Evolutionary conservation across 306 rosid species (phyloP), one percentile per base, ranked within the genome.

Genomic region (Lupinus albus): DNA sequence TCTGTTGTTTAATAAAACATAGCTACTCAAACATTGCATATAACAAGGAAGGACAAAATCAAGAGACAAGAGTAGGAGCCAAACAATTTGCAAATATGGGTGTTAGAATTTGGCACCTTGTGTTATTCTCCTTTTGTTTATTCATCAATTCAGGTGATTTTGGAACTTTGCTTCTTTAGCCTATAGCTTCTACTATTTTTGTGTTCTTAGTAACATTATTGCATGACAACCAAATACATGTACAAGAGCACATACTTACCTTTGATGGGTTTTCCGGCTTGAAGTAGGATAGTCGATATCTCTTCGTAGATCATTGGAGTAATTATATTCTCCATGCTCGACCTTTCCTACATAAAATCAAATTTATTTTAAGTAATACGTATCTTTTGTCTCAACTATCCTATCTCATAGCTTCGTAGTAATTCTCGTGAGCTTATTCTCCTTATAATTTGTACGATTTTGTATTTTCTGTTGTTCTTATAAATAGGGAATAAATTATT

Each of bases 81-180:
- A 60, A n/a, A n/a, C n/a, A n/a, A 57, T 52, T 68, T 68, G 61
- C 67, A 71, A 83, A 81, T 36, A 88, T 90, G 97, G 99, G 76
- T 64, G 68, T 76, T 39, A 52, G 80, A 71, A 72, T 56, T 70
- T 59, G 87, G 79, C 64, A 49, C 72, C 75, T 84, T 47, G 58
- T 81, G 21, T 25, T 88, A 11, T 65, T 94, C 62, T 82, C 79
- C 47, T 49, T 82, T 67, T 81, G 72, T 75, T 60, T 90, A 45
- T 75, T 87, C 82, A 73, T 86, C 81, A 67, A 41, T 68, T 85
- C 95, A 88, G 99, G 97, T 81, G 62, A 81, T 44, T 80, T 72
- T 58, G 1, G 39, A 76, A 42, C 21, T 70, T 55, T 35, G n/a
- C 12, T 58, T 61, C 28, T 68, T 61, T 54, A 25, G 4, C 30